phyloP scores from a whole-genome alignment of 257 asterid species.

The Solanum paucissectum region DNA sequence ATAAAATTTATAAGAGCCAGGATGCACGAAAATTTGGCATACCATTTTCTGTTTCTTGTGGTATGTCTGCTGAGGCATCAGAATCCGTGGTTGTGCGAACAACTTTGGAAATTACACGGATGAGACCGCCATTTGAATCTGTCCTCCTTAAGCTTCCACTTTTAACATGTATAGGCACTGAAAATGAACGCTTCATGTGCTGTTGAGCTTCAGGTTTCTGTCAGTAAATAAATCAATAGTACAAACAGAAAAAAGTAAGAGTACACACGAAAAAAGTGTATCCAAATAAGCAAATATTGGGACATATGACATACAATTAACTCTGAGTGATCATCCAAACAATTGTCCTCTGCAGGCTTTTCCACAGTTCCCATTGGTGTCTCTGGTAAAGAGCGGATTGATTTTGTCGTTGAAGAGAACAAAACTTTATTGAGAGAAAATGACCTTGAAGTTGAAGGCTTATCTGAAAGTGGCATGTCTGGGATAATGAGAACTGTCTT shows the following conservation, averaged over 20 bases:
- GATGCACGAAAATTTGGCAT: slow-evolving; percentile 5
- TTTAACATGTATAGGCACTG: slow-evolving; percentile 82
- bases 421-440: slow-evolving; percentile 70
- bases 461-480: slow-evolving; percentile 52
- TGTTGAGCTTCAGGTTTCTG: slow-evolving; percentile 51
- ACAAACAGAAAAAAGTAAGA: background rate
- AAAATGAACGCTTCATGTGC: slow-evolving; percentile 62
- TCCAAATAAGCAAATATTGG: background rate
- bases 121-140: slow-evolving; percentile 65
- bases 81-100: slow-evolving; percentile 33
- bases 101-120: slow-evolving; percentile 67
- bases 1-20: background rate
- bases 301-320: slow-evolving; percentile 31
- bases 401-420: slow-evolving; percentile 57
- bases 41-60: slow-evolving; percentile 50
- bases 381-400: slow-evolving; percentile 61
- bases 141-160: slow-evolving; percentile 58
- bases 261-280: background rate
- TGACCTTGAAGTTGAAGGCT: slow-evolving; percentile 90
- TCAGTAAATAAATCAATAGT: slow-evolving; percentile 10
- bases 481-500: slow-evolving; percentile 70
- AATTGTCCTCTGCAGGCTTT: slow-evolving; percentile 32
- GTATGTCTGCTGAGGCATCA: slow-evolving; percentile 34
- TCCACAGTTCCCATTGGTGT: slow-evolving; percentile 56
- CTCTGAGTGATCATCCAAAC: slow-evolving; percentile 24